Conservation (phyloP, 1,139 yeast species). For the Geotrichum phurueaensis region DNA sequence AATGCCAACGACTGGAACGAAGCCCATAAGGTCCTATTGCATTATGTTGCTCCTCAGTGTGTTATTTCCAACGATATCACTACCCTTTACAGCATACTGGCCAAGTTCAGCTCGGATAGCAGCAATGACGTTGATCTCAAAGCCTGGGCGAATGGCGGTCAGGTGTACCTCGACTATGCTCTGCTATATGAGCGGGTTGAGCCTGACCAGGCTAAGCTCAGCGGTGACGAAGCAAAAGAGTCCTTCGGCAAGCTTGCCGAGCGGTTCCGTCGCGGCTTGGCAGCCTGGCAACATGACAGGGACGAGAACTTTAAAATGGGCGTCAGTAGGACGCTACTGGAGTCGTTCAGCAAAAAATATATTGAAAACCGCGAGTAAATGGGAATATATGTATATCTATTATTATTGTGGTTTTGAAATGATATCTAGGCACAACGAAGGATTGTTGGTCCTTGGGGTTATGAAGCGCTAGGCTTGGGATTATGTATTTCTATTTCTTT, state of each 20-base stretch:
- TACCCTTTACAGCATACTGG: constrained; percentile 41
- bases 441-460: too few relatives aligned
- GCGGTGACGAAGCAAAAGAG: not conserved
- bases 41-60: constrained; percentile 62
- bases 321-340: not conserved
- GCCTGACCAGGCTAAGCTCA: not conserved
- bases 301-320: not conserved
- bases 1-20: constrained; percentile 55
- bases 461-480: too few relatives aligned
- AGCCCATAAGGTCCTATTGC: constrained; percentile 56
- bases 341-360: not conserved
- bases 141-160: constrained; percentile 52
- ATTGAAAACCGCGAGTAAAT: not conserved
- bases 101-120: constrained; percentile 40
- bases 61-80: constrained; percentile 43
- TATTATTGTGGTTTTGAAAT: too few relatives aligned
- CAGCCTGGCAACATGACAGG: not conserved
- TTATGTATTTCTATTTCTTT: too few relatives aligned
- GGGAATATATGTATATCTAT: not conserved
- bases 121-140: constrained; percentile 33
- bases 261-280: not conserved
- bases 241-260: not conserved
- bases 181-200: constrained; percentile 14
- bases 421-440: too few relatives aligned
- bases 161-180: constrained; percentile 35